Conservation (phyloP, 2,329 filamentous ascomycete genomes). For the Penicillium frequentans region DNA sequence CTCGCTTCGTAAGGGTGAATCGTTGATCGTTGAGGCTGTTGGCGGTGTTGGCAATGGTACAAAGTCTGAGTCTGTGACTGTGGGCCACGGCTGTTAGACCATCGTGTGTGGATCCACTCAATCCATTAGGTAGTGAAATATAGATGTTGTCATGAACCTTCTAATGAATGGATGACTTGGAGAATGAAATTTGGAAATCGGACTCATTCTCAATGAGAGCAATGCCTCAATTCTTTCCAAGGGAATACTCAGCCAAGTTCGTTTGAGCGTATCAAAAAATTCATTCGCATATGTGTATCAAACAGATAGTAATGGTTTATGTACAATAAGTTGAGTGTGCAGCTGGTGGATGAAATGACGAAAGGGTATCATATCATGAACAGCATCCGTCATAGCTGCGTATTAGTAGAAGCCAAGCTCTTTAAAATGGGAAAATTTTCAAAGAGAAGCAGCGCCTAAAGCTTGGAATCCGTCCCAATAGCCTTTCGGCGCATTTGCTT, state of each 20-base stretch:
- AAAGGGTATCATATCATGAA: slow-evolving; percentile 8
- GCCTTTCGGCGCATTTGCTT: slow-evolving; percentile 38
- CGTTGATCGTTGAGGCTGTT: slow-evolving; percentile 18
- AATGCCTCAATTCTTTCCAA: too few species aligned
- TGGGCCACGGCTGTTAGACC: slow-evolving; percentile 14
- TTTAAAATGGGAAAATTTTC: neutral
- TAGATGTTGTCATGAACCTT: neutral
- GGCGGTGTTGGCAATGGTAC: slow-evolving; percentile 19
- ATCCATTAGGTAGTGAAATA: neutral
- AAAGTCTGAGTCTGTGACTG: slow-evolving; percentile 11
- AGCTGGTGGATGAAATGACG: neutral
- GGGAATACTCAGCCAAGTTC: neutral
- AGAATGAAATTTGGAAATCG: neutral
- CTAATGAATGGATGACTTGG: neutral
- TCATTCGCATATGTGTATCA: neutral
- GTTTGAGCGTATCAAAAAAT: neutral
- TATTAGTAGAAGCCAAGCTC: neutral
- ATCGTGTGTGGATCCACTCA: neutral
- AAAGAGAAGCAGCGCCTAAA: slow-evolving; percentile 15
- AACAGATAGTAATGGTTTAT: neutral
- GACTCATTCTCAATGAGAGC: too few species aligned
- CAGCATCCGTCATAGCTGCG: neutral
- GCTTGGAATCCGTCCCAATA: slow-evolving; percentile 34
- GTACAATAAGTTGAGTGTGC: neutral
- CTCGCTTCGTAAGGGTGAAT: slow-evolving; percentile 5